phyloP scores from a whole-genome alignment of 352 stramenopile genomes.

The Phytophthora ohioensis region DNA sequence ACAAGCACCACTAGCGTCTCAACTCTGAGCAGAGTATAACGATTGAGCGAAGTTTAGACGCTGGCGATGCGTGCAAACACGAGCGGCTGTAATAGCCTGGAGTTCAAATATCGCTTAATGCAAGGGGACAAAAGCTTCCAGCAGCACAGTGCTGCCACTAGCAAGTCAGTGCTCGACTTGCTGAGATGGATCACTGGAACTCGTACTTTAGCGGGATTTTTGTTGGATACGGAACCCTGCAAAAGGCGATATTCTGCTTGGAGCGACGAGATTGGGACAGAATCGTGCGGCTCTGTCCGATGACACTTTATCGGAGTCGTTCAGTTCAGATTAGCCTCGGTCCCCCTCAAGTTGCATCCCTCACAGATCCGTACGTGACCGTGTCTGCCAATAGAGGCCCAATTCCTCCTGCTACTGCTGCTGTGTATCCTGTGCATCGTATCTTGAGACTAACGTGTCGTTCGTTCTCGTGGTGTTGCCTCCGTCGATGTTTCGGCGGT shows the following conservation, averaged over 20 bases:
- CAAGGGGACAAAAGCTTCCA: too few relatives aligned
- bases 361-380: conserved; percentile 12
- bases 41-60: too few relatives aligned
- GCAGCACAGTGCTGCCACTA: too few relatives aligned
- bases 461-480: conserved; percentile 1
- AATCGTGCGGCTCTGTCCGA: conserved; percentile 14
- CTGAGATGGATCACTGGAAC: conserved; percentile 10
- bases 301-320: conserved; percentile 20
- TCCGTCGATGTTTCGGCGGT: conserved; percentile 8
- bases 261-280: conserved; percentile 17
- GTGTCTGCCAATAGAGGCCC: not conserved
- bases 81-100: too few relatives aligned
- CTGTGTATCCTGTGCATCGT: not conserved
- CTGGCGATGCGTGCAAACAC: too few relatives aligned
- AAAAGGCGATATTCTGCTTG: conserved; percentile 23
- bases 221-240: conserved; percentile 20
- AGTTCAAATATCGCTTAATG: too few relatives aligned
- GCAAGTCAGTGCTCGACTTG: too few relatives aligned
- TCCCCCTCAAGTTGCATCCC: conserved; percentile 1
- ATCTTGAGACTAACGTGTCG: conserved; percentile 22
- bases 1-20: not conserved
- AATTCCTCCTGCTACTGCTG: not conserved
- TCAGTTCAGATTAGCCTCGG: conserved; percentile 9
- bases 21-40: not conserved
- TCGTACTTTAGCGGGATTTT: not conserved